Evolutionary conservation across 441 rosid genomes (phyloP).

Genomic region (Erodium trifolium): DNA sequence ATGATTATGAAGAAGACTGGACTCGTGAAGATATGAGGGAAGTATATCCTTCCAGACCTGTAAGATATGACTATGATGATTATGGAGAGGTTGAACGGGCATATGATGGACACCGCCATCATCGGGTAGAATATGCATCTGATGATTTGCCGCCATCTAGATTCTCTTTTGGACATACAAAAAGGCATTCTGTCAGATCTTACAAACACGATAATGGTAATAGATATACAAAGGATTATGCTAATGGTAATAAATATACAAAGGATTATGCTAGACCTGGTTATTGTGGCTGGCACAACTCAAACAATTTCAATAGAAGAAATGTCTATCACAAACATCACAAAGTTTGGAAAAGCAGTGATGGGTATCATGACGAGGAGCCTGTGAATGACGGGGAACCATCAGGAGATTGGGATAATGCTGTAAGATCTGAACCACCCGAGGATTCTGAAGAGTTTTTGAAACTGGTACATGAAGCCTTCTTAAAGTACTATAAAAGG

Average conservation of each 20-base stretch:
- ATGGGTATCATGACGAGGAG: conserved; percentile 31
- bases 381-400: conserved; percentile 26
- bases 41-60: conserved; percentile 24
- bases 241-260: background rate
- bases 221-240: conserved; percentile 13
- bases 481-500: conserved; percentile 35
- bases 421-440: conserved; percentile 29
- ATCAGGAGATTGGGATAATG: conserved; percentile 29
- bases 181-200: conserved; percentile 28
- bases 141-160: conserved; percentile 29
- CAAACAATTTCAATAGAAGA: conserved; percentile 31
- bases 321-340: conserved; percentile 29
- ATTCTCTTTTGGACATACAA: conserved; percentile 30
- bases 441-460: conserved; percentile 55
- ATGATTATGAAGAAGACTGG: conserved; percentile 34
- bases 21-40: conserved; percentile 27
- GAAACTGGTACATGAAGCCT: conserved; percentile 47
- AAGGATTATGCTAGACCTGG: conserved; percentile 29
- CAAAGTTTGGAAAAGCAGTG: conserved; percentile 37
- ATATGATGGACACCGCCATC: conserved; percentile 12
- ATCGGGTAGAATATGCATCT: conserved; percentile 24
- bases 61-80: conserved; percentile 20
- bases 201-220: conserved; percentile 25
- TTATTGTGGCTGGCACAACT: conserved; percentile 27
- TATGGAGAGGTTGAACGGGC: conserved; percentile 21